A percentile compares a stretch with the other conserved stretches of the same genome.
Evolutionary conservation across 1,284 basidiomycete genomes (phyloP).

Genomic region (Puccinia horiana): DNA sequence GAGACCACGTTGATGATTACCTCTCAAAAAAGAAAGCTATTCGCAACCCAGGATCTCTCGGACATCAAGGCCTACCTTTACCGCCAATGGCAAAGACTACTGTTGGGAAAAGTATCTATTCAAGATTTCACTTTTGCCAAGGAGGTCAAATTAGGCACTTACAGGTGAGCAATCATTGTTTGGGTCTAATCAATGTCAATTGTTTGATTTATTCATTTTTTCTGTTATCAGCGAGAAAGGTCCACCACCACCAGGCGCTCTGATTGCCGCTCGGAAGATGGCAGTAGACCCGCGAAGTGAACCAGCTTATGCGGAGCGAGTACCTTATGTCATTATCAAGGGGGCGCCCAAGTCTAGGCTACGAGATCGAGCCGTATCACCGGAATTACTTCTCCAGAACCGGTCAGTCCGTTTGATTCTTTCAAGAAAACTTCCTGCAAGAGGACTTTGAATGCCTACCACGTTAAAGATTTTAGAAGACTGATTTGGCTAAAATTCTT

Average conservation of each 20-base stretch:
- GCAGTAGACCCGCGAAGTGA: slow-evolving; percentile 77
- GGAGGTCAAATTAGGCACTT: slow-evolving; percentile 86
- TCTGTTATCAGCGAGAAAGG: slow-evolving; percentile 68
- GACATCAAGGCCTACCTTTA: slow-evolving; percentile 85
- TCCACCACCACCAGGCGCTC: slow-evolving; percentile 84
- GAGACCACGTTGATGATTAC: neutral
- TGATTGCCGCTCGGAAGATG: slow-evolving; percentile 76
- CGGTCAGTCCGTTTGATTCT: slow-evolving; percentile 62
- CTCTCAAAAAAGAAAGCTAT: slow-evolving; percentile 71
- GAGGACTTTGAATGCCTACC: neutral
- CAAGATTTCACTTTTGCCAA: slow-evolving; percentile 95
- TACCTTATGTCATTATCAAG: slow-evolving; percentile 83
- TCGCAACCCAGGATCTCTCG: slow-evolving; percentile 82
- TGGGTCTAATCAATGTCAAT: neutral
- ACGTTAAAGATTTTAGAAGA: neutral
- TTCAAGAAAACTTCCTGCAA: neutral
- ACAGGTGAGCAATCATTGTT: slow-evolving; percentile 65
- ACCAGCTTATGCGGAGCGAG: slow-evolving; percentile 86
- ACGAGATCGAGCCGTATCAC: slow-evolving; percentile 77
- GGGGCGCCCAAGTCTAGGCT: slow-evolving; percentile 71
- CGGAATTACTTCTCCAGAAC: slow-evolving; percentile 74
- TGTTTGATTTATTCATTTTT: too few species aligned
- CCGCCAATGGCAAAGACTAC: slow-evolving; percentile 79
- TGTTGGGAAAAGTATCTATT: slow-evolving; percentile 75
- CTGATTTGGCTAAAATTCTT: neutral